Conservation (phyloP, 2,329 filamentous ascomycete species). For the Paecilomyces dactylethromorphus region DNA sequence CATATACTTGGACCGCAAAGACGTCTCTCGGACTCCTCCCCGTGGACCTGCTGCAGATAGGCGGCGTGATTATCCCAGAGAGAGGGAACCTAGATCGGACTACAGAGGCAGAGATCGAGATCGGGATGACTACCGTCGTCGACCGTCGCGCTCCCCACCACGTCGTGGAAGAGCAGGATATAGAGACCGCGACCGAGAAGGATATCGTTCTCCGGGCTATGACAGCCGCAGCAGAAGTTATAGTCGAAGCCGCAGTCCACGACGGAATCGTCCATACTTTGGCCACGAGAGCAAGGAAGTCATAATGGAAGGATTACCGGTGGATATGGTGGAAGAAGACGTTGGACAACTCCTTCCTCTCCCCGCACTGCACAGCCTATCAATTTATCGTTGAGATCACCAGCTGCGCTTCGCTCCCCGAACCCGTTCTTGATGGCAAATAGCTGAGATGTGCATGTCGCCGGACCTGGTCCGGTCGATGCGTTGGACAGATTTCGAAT, state of each 20-base stretch:
- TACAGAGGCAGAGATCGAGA: constrained; percentile 28
- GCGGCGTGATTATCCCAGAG: constrained; percentile 27
- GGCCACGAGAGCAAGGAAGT: constrained; percentile 43
- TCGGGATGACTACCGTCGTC: constrained; percentile 28
- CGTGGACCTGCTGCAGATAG: constrained; percentile 30
- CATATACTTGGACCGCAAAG: constrained; percentile 24
- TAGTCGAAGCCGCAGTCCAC: constrained; percentile 26
- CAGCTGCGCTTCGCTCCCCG: constrained; percentile 11
- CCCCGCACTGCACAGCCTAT: constrained; percentile 12
- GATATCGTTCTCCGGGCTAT: constrained; percentile 36
- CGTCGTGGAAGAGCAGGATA: constrained; percentile 31
- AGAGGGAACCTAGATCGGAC: constrained; percentile 22
- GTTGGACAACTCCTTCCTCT: constrained; percentile 36
- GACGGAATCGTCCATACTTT: constrained; percentile 30
- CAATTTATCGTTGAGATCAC: constrained; percentile 3
- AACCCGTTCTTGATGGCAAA: constrained; percentile 20
- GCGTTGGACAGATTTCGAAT: constrained; percentile 47
- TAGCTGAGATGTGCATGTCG: constrained; percentile 35
- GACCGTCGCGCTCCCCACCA: constrained; percentile 27
- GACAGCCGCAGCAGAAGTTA: constrained; percentile 25
- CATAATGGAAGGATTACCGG: constrained; percentile 44
- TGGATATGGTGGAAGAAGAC: constrained; percentile 46
- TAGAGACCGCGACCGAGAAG: constrained; percentile 41
- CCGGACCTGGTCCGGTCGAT: constrained; percentile 24
- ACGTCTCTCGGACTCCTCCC: constrained; percentile 27